A percentile compares a stretch with the other conserved stretches of the same genome.
Evolutionary conservation across 139 green algal species (phyloP).

Genomic region (Chlorella ohadii): DNA sequence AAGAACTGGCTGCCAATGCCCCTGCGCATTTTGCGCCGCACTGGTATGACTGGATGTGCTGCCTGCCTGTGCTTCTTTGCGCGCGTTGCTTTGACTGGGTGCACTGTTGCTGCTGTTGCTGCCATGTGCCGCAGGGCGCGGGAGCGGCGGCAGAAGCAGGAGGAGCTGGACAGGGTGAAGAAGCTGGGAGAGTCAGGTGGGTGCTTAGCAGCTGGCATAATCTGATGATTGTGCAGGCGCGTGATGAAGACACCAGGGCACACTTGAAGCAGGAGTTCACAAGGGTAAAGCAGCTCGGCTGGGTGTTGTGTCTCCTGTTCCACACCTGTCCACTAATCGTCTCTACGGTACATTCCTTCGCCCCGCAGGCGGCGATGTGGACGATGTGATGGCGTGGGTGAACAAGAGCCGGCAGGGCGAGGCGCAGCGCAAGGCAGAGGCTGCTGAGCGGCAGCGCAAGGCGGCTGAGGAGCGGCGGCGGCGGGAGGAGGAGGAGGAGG

Average conservation of each 20-base stretch:
- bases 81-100: too few relatives aligned
- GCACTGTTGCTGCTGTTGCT: background rate
- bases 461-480: constrained; percentile 39
- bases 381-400: constrained; percentile 80
- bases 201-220: background rate
- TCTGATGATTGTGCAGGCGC: too few relatives aligned
- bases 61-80: background rate
- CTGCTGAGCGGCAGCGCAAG: background rate
- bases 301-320: too few relatives aligned
- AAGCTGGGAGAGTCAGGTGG: constrained; percentile 61
- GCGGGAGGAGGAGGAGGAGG: background rate
- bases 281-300: too few relatives aligned
- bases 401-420: constrained; percentile 54
- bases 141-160: constrained; percentile 42
- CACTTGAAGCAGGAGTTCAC: too few relatives aligned
- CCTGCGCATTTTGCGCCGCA: too few relatives aligned
- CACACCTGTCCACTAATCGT: too few relatives aligned
- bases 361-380: constrained; percentile 54
- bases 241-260: too few relatives aligned
- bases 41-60: too few relatives aligned
- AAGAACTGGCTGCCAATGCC: too few relatives aligned
- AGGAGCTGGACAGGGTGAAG: constrained; percentile 57
- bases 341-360: too few relatives aligned
- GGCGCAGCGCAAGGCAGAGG: background rate
- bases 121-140: background rate